phyloP scores from a whole-genome alignment of 768 basidiomycete genomes.

The Boletus tomentosulus region DNA sequence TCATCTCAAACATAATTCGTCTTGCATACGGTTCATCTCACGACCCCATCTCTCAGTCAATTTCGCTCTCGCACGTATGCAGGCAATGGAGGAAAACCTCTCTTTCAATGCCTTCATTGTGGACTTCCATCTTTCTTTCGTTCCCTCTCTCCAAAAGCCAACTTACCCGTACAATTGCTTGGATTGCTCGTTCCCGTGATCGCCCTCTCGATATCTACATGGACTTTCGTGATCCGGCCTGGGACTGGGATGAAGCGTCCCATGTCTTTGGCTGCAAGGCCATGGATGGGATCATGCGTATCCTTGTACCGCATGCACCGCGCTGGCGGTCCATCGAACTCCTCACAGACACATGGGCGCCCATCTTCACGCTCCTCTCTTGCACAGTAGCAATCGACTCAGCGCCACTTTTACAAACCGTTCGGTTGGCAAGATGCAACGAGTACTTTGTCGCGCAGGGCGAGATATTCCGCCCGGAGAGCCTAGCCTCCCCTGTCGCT shows the following conservation, averaged over 20 bases:
- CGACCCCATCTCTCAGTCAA: constrained; percentile 27
- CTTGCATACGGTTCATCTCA: constrained; percentile 26
- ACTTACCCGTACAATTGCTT: constrained; percentile 34
- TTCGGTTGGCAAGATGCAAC: constrained; percentile 54
- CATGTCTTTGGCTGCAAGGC: constrained; percentile 40
- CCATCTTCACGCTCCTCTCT: constrained; percentile 49
- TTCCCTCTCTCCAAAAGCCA: constrained; percentile 40
- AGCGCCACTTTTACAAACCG: constrained; percentile 35
- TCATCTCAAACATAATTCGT: constrained; percentile 35
- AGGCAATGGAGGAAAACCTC: constrained; percentile 48
- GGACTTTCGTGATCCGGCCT: constrained; percentile 55
- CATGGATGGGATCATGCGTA: constrained; percentile 44
- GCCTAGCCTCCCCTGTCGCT: constrained; percentile 36
- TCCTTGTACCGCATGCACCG: constrained; percentile 41
- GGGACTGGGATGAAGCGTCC: constrained; percentile 49
- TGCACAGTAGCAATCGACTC: constrained; percentile 32
- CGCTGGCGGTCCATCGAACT: constrained; percentile 50
- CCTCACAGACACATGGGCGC: constrained; percentile 58
- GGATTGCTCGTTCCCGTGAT: constrained; percentile 42
- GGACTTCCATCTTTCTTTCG: constrained; percentile 47
- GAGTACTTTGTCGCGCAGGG: constrained; percentile 48
- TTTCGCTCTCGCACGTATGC: constrained; percentile 46
- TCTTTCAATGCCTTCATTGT: constrained; percentile 42
- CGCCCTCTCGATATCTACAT: constrained; percentile 49
- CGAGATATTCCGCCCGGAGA: constrained; percentile 41